Evolutionary conservation across 768 basidiomycete species (phyloP).

Genomic region (Pulveroboletus ravenelii): DNA sequence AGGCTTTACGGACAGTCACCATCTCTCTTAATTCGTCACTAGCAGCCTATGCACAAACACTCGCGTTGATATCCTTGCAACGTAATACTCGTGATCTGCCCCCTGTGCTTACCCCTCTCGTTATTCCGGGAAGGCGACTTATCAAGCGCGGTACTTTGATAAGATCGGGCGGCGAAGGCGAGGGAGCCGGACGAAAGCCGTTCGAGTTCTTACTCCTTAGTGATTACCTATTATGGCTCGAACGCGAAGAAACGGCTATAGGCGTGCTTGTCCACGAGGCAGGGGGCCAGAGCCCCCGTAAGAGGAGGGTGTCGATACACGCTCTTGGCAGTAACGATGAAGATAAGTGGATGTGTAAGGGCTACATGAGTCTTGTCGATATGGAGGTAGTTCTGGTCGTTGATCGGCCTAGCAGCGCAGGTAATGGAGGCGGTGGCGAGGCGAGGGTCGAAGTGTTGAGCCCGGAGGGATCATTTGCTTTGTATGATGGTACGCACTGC

Average conservation of each 20-base stretch:
- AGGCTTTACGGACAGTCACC: slow-evolving; percentile 51
- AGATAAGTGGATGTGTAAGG: slow-evolving; percentile 72
- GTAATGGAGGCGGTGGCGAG: slow-evolving; percentile 32
- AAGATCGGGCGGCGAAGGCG: slow-evolving; percentile 45
- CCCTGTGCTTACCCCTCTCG: slow-evolving; percentile 70
- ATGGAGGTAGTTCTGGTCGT: slow-evolving; percentile 61
- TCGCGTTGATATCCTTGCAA: slow-evolving; percentile 74
- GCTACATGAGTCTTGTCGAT: slow-evolving; percentile 65
- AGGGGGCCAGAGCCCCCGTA: slow-evolving; percentile 15
- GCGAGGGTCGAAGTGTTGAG: slow-evolving; percentile 70
- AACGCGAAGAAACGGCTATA: slow-evolving; percentile 40
- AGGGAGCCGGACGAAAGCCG: slow-evolving; percentile 32
- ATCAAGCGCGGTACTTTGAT: slow-evolving; percentile 62
- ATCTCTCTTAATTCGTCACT: slow-evolving; percentile 74
- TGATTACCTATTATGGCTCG: slow-evolving; percentile 77
- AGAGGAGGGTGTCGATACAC: slow-evolving; percentile 15
- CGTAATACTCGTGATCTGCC: slow-evolving; percentile 72
- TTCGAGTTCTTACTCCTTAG: slow-evolving; percentile 78
- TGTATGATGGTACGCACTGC: slow-evolving; percentile 55
- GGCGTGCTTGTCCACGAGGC: slow-evolving; percentile 18
- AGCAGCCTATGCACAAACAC: slow-evolving; percentile 70
- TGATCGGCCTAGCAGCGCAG: slow-evolving; percentile 23
- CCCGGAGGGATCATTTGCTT: slow-evolving; percentile 70
- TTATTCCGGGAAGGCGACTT: slow-evolving; percentile 76
- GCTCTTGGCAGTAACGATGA: slow-evolving; percentile 38